phyloP scores from a whole-genome alignment of 352 stramenopile species.

The Blastocystis sp. region DNA sequence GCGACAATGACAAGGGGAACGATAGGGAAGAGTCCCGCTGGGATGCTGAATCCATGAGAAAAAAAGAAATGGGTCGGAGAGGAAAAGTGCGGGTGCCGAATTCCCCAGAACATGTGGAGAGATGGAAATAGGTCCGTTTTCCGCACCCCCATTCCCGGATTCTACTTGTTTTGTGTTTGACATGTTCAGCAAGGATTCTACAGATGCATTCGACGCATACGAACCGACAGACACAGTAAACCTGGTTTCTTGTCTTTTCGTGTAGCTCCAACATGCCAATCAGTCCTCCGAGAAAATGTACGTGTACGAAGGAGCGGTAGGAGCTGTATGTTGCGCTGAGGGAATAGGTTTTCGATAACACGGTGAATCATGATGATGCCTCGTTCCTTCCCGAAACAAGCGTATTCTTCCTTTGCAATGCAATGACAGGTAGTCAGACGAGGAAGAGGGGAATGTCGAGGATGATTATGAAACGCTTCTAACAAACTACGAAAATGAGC shows the following conservation, averaged over 20 bases:
- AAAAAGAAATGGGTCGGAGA: neutral
- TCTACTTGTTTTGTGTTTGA: neutral
- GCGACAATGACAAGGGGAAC: neutral
- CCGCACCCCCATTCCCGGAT: too few species aligned
- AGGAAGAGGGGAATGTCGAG: neutral
- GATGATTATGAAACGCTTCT: conserved; percentile 20
- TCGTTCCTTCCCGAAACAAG: neutral
- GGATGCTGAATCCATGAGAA: neutral
- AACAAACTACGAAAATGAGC: neutral
- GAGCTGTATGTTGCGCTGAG: neutral
- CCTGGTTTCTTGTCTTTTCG: too few species aligned
- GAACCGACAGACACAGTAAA: neutral
- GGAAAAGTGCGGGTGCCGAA: neutral
- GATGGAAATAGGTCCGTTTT: too few species aligned
- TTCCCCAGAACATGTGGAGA: neutral
- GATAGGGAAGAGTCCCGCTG: neutral
- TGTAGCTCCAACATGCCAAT: too few species aligned
- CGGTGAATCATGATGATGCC: neutral
- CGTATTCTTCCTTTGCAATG: neutral
- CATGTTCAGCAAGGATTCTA: neutral
- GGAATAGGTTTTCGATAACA: neutral
- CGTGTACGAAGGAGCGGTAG: neutral
- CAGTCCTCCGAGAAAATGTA: neutral
- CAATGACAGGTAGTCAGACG: neutral
- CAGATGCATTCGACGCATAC: neutral